Evolutionary conservation across 208 protist genomes (phyloP).

Genomic region (Trypanosoma boissoni): DNA sequence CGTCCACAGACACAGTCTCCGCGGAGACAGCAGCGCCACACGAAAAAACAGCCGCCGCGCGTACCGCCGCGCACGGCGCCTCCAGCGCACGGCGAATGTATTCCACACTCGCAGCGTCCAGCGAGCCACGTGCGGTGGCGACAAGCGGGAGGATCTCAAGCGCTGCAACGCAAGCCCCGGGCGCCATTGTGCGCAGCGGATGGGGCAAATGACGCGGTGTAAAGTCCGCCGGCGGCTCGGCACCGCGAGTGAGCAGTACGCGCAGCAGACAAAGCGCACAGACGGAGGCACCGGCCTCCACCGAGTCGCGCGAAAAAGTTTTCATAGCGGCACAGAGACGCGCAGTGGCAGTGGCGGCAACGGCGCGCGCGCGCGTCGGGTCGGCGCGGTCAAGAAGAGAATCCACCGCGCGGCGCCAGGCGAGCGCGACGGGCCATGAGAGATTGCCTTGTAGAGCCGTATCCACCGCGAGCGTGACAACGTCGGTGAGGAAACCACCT

Average conservation of each 20-base stretch:
- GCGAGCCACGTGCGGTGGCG: neutral
- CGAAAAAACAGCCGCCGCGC: slow-evolving; percentile 30
- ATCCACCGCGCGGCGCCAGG: slow-evolving; percentile 37
- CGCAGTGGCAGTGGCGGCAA: slow-evolving; percentile 22
- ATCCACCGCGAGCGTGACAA: slow-evolving; percentile 37
- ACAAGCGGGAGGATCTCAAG: slow-evolving; percentile 36
- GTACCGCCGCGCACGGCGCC: slow-evolving; percentile 24
- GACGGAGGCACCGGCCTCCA: neutral
- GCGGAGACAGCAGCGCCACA: slow-evolving; percentile 30
- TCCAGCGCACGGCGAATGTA: slow-evolving; percentile 31
- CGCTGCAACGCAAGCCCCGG: slow-evolving; percentile 36
- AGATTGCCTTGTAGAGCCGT: slow-evolving; percentile 38
- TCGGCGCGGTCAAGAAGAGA: slow-evolving; percentile 15
- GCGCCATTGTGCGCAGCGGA: slow-evolving; percentile 33
- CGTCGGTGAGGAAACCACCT: slow-evolving; percentile 18
- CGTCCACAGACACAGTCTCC: slow-evolving; percentile 12
- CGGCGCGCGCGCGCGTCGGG: slow-evolving; percentile 4
- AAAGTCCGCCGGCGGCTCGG: slow-evolving; percentile 32
- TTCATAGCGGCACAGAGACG: slow-evolving; percentile 31
- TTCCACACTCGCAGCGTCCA: slow-evolving; percentile 9
- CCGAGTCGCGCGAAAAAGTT: no score
- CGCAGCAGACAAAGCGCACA: slow-evolving; percentile 37
- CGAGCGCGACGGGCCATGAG: slow-evolving; percentile 35
- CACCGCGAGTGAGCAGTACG: slow-evolving; percentile 37
- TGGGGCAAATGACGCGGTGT: slow-evolving; percentile 50